phyloP scores from a whole-genome alignment of 2,329 filamentous ascomycete species.

The Aureobasidium sp. region DNA sequence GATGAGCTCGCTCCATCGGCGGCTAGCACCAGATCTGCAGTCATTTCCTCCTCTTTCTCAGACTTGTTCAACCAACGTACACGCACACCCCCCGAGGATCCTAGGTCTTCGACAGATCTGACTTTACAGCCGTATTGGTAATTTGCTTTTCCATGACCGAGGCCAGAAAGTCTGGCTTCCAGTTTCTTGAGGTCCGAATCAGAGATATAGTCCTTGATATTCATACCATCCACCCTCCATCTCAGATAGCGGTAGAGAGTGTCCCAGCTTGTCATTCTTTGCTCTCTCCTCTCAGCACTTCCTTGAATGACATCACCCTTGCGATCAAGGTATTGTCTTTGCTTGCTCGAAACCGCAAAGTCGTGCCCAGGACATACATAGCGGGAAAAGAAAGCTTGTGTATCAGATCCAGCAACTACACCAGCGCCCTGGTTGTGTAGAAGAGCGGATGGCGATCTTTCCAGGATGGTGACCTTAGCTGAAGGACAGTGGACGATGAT shows the following conservation, averaged over 20 bases:
- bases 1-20: conserved; percentile 36
- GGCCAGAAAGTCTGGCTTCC: background rate
- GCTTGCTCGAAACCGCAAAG: conserved; percentile 24
- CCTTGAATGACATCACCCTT: conserved; percentile 25
- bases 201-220: conserved; percentile 24
- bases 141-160: conserved; percentile 18
- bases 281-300: conserved; percentile 27
- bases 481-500: conserved; percentile 22
- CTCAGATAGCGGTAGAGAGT: conserved; percentile 39
- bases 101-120: conserved; percentile 21
- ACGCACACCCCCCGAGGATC: conserved; percentile 17
- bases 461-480: conserved; percentile 29
- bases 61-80: conserved; percentile 24
- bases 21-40: conserved; percentile 35
- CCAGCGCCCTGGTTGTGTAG: conserved; percentile 44
- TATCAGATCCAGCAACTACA: conserved; percentile 41
- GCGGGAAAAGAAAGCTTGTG: conserved; percentile 35
- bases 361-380: conserved; percentile 35
- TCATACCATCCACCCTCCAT: conserved; percentile 38
- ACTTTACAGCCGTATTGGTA: conserved; percentile 28
- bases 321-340: conserved; percentile 25
- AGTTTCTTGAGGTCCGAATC: conserved; percentile 7
- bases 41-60: conserved; percentile 18
- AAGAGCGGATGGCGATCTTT: conserved; percentile 36
- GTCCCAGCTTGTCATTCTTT: conserved; percentile 46